Evolutionary conservation across 2,329 filamentous ascomycete species (phyloP).

Genomic region (Pestalotiopsis sp.): DNA sequence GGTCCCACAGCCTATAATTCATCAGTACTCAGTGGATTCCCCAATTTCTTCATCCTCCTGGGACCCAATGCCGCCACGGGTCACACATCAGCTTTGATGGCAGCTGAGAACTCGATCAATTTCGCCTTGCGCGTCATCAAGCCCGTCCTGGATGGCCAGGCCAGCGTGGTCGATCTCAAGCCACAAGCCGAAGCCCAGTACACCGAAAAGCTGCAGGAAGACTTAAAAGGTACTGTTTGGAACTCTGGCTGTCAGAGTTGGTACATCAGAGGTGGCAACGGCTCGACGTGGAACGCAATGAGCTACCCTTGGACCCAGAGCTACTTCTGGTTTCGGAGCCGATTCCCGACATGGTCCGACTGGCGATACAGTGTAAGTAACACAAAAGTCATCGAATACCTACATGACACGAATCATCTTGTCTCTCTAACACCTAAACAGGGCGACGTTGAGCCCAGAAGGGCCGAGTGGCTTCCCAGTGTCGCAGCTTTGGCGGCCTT

Average conservation of each 20-base stretch:
- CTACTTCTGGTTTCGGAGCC: slow-evolving; percentile 7
- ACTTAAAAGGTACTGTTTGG: slow-evolving; percentile 37
- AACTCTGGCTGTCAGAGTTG: slow-evolving; percentile 1
- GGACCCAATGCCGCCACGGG: slow-evolving; percentile 66
- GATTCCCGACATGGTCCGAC: slow-evolving; percentile 2
- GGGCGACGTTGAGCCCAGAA: background rate
- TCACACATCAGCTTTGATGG: slow-evolving; percentile 62
- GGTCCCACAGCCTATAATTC: slow-evolving; percentile 65
- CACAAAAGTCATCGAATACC: background rate
- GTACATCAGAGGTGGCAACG: background rate
- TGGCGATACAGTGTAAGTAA: slow-evolving; percentile 1
- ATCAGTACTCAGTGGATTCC: slow-evolving; percentile 60
- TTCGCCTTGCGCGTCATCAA: slow-evolving; percentile 62
- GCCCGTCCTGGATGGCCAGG: slow-evolving; percentile 40
- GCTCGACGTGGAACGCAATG: slow-evolving; percentile 3
- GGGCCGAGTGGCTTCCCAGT: background rate
- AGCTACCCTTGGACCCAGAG: slow-evolving; percentile 7
- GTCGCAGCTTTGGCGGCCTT: background rate
- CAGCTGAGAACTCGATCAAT: slow-evolving; percentile 63
- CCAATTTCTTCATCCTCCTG: slow-evolving; percentile 67
- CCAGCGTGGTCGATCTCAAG: slow-evolving; percentile 34
- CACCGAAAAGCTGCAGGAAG: slow-evolving; percentile 32
- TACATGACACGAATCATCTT: background rate
- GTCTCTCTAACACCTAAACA: background rate
- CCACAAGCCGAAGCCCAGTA: slow-evolving; percentile 37